These are phyloP conservation scores for Puya raimondii DNA, from an alignment of 176 grass and related monocot species.

Conservation along the genomic window DNA sequence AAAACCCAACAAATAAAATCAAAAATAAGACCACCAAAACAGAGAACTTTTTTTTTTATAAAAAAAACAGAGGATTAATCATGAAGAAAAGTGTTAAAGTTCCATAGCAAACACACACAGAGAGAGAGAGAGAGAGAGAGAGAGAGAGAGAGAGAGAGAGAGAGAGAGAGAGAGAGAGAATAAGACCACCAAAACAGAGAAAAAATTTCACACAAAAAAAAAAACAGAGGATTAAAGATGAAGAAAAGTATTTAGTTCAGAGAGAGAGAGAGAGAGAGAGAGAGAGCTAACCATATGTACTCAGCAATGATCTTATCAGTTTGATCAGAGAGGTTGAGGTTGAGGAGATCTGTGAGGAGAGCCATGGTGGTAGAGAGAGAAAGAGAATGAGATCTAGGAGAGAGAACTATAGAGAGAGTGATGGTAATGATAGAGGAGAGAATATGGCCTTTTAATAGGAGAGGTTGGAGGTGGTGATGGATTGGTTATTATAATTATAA, in stretches of 20 bases:
- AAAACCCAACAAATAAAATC: neutral
- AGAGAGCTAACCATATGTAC: conserved; percentile 50
- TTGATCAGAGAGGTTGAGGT: conserved; percentile 44
- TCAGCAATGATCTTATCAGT: conserved; percentile 70
- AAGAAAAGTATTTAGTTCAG: no score
- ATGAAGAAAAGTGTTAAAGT: no score
- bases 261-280: no score
- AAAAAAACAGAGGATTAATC: neutral
- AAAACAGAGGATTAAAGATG: neutral
- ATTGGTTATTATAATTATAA: no score
- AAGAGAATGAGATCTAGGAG: neutral
- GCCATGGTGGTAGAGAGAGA: conserved; percentile 24
- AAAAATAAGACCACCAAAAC: neutral
- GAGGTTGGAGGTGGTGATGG: no score
- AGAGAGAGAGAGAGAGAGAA: neutral
- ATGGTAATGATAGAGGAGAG: neutral
- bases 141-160: no score
- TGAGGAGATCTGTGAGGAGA: conserved; percentile 32
- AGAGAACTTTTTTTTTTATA: no score
- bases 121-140: no score
- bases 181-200: neutral
- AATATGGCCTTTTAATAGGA: neutral
- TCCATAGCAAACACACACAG: no score
- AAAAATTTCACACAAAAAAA: neutral
- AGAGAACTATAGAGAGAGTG: neutral